Evolutionary conservation across 202 grass and related monocot species (phyloP), one percentile per base, ranked within the genome.

Genomic region (Saccharum hybrid): DNA sequence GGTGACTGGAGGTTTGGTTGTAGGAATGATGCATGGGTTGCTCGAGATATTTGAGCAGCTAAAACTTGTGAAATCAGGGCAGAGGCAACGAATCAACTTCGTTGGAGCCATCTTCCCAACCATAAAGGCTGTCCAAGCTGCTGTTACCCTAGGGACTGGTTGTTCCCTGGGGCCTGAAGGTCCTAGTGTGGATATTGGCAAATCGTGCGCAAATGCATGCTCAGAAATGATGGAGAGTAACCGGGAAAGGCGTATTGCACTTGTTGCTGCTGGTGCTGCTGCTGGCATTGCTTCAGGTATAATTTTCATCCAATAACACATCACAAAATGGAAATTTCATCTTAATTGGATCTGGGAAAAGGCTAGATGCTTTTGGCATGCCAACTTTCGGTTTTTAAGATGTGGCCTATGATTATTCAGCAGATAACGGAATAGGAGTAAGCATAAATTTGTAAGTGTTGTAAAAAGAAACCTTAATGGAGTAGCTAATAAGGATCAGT

Each of bases 141-240:
- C 94, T 2, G 83, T 97, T 43, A 94, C 94, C 79, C 78, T 94
- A 5, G 94, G 94, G 19, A 97, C 94, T 39, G 90, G 94, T 69
- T 94, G 94, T 66, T 97, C 94, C 1, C 57, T 97, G 82, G 94
- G 94, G 3, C 91, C 94, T 52, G 92, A 97, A 87, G 94, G 94
- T 43, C 94, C 94, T 26, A 97, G 94, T 87, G 94, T 94, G 33
- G 92, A 97, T 87, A 97, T 97, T 86, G 94, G 94, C 49, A 94
- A 92, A 88, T 97, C 92, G 3, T 97, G 94, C 52, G 94, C 94
- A 43, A 92, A 89, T 76, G 94, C 89, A 56, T 97, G 94, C 86
- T 97, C 92, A 4, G 94, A 94, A 81, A 92, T 97, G 90, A 94
- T 97, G 92, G 94, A 97, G 77, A 94, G 90, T 83, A 94, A 92